Evolutionary conservation across 2,329 filamentous ascomycete species (phyloP).

Genomic region (Aureobasidium sp.): DNA sequence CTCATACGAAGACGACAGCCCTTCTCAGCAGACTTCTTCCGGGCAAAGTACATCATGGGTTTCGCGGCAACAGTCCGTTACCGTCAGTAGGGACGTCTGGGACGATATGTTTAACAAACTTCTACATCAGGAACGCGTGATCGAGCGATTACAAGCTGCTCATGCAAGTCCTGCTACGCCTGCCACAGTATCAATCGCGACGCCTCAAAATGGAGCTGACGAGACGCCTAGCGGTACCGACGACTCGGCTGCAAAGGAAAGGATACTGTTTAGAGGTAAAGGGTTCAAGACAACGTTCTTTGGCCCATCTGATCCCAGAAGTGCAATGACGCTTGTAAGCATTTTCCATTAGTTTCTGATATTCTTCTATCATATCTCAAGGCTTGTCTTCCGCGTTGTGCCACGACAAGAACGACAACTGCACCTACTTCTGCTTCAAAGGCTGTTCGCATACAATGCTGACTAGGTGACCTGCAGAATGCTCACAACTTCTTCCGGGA

Average conservation of each 20-base stretch:
- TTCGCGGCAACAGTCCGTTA: background rate
- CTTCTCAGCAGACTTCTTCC: background rate
- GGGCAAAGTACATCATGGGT: background rate
- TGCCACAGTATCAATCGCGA: slow-evolving; percentile 1
- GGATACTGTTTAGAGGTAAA: slow-evolving; percentile 34
- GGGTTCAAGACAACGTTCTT: slow-evolving; percentile 39
- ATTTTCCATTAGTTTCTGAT: background rate
- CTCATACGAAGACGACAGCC: slow-evolving; percentile 9
- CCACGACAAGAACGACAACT: background rate
- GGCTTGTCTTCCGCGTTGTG: background rate
- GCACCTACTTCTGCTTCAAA: background rate
- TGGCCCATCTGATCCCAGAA: slow-evolving; percentile 31
- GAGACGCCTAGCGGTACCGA: background rate
- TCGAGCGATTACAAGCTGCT: slow-evolving; percentile 10
- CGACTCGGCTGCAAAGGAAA: slow-evolving; percentile 21
- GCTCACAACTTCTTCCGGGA: slow-evolving; percentile 1
- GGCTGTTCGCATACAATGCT: background rate
- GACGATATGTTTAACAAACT: slow-evolving; percentile 7
- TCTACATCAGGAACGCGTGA: slow-evolving; percentile 4
- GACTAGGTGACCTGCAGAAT: background rate
- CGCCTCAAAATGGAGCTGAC: slow-evolving; percentile 1
- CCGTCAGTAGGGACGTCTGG: slow-evolving; percentile 11
- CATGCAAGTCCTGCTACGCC: background rate
- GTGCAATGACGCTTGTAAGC: slow-evolving; percentile 26
- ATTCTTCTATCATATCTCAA: background rate